Evolutionary conservation across 2,329 filamentous ascomycete genomes (phyloP), one percentile per base, ranked within the genome.

Genomic region (Fusarium xyrophilum): DNA sequence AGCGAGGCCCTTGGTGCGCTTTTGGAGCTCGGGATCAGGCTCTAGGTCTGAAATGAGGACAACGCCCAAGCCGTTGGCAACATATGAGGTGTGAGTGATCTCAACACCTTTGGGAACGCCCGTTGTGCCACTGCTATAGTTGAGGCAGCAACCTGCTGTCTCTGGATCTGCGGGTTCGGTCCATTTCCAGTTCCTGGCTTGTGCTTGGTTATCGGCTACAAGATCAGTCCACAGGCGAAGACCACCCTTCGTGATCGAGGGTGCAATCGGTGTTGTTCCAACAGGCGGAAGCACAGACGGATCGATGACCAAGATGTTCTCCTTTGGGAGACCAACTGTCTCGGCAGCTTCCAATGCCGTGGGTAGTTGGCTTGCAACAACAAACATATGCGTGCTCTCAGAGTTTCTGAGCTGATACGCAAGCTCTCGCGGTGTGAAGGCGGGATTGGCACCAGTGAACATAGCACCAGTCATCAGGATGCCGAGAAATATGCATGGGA

Each of bases 51-150:
- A 33, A 1, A 73, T 33, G 3, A 51, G 33, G 25, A 84, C 80
- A n/a, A 87, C 85, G 56, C 91, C 88, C 10, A 80, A 71, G 67
- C 88, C 85, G 73, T 95, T 95, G 61, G 91, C 85, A 36, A 93
- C 86, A 71, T 93, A 92, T 67, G 92, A 90, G 53, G 82, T 81
- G 77, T 96, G 93, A 15, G 88, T 88, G 65, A 96, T 91, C 78
- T 91, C 88, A 12, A 96, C 93, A 11, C 93, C 93, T 75, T 96
- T 96, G 5, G 93, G 91, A 3, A 93, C 83, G 3, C 93, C 93
- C 0, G 93, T 96, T 11, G 91, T 93, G 7, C 92, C 88, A 25
- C 86, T 89, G 66, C 88, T 91, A 78, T 95, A 96, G 77, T 96
- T 95, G 63, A 96, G 84, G 27, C 88, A 90, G 68, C 89, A 86